These are phyloP conservation scores for Entomortierella parvispora DNA, from an alignment of 192 early-diverging fungal genomes.

Conservation along the genomic window DNA sequence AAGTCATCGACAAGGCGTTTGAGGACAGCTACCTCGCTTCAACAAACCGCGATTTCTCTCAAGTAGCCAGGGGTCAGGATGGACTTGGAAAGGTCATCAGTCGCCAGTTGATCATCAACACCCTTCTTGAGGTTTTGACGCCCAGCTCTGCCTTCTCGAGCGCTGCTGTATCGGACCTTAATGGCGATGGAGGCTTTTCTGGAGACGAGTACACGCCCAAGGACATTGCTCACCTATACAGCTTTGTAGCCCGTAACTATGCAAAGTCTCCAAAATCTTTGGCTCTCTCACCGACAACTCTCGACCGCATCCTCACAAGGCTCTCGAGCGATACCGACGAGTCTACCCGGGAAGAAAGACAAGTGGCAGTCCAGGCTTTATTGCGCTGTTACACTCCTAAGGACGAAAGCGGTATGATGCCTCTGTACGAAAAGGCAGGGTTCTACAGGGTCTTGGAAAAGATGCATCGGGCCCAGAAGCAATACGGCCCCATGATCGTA, in stretches of 20 bases:
- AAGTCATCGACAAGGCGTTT: conserved; percentile 64
- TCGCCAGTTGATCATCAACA: conserved; percentile 69
- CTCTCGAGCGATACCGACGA: conserved; percentile 58
- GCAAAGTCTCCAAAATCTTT: conserved; percentile 67
- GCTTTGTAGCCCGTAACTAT: conserved; percentile 65
- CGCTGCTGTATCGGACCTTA: conserved; percentile 23
- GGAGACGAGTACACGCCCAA: conserved; percentile 41
- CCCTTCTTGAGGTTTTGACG: conserved; percentile 64
- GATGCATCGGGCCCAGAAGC: conserved; percentile 64
- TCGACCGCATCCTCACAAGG: conserved; percentile 60
- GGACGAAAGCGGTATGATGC: conserved; percentile 61
- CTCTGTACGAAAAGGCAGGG: conserved; percentile 62
- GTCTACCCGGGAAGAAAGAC: conserved; percentile 60
- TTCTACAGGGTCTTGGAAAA: conserved; percentile 68
- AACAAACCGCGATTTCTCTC: conserved; percentile 35
- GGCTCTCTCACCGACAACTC: conserved; percentile 61
- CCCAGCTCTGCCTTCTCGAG: conserved; percentile 46
- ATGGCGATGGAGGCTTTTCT: background rate
- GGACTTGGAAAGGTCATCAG: conserved; percentile 63
- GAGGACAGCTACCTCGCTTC: conserved; percentile 65
- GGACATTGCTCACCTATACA: conserved; percentile 59
- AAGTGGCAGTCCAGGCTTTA: conserved; percentile 63
- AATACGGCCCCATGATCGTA: conserved; percentile 63
- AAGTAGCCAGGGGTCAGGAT: conserved; percentile 56
- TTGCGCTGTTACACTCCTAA: conserved; percentile 63